Percentiles rank a stretch among this genome's conserved stretches.
Conservation (phyloP, 163 green algal species). For the Chloromonas sp. region DNA sequence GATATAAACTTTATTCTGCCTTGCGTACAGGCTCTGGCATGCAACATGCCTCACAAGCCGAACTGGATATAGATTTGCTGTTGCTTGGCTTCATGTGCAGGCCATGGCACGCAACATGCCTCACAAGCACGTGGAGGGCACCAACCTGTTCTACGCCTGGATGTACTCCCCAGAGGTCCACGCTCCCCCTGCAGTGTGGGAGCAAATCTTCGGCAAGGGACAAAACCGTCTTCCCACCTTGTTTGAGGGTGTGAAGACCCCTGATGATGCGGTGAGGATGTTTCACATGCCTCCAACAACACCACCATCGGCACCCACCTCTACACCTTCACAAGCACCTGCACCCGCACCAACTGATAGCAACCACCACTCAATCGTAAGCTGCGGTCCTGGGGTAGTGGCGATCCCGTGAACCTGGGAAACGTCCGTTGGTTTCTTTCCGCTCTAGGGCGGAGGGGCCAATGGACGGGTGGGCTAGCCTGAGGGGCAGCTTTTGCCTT, state of each 20-base stretch:
- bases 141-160: constrained; percentile 19
- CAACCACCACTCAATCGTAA: not conserved
- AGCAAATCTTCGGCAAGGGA: constrained; percentile 16
- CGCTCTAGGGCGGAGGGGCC: no score
- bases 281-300: no score
- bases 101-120: constrained; percentile 24
- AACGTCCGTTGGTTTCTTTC: no score
- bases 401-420: no score
- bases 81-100: not conserved
- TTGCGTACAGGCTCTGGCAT: constrained; percentile 10
- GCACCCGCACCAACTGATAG: not conserved
- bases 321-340: no score
- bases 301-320: no score
- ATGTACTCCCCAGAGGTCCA: constrained; percentile 27
- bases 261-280: constrained; percentile 8
- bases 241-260: constrained; percentile 14
- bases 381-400: no score
- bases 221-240: constrained; percentile 10
- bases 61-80: no score
- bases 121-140: not conserved
- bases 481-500: no score
- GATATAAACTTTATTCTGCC: no score
- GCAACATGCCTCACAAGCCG: constrained; percentile 13
- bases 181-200: constrained; percentile 13
- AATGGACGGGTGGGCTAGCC: no score